Percentiles rank a stretch among this genome's conserved stretches.
Conservation (phyloP, 2,329 filamentous ascomycete species). For the Scedosporium boydii region DNA sequence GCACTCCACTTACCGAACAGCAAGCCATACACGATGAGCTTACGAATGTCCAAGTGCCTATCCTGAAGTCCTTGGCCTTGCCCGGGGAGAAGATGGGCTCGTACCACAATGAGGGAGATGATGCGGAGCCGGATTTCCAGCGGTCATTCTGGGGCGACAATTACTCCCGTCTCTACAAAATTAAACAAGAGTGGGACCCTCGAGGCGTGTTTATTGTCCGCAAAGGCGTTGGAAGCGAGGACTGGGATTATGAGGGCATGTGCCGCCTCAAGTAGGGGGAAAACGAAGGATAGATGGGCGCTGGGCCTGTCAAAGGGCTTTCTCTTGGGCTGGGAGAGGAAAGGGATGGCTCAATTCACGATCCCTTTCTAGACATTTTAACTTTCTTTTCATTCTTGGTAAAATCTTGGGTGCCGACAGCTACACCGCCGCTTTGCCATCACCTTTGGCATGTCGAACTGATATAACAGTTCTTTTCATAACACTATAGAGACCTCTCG, state of each 20-base stretch:
- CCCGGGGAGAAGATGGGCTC: conserved; percentile 21
- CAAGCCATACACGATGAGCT: conserved; percentile 26
- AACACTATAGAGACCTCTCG: no score
- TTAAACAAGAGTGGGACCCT: conserved; percentile 35
- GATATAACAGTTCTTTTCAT: no score
- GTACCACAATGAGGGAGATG: conserved; percentile 23
- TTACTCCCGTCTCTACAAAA: conserved; percentile 20
- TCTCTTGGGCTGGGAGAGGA: no score
- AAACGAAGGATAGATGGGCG: no score
- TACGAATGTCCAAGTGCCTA: conserved; percentile 23
- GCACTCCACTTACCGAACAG: conserved; percentile 18
- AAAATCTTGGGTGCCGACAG: no score
- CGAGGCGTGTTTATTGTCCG: conserved; percentile 27
- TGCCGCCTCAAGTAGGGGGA: conserved; percentile 1
- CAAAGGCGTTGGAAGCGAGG: conserved; percentile 26
- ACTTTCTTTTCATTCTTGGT: no score
- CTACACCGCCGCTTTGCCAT: no score
- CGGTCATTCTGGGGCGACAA: conserved; percentile 26
- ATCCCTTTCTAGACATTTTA: no score
- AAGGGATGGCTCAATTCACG: no score
- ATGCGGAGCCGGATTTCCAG: conserved; percentile 29
- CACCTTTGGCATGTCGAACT: no score
- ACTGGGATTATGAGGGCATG: conserved; percentile 19
- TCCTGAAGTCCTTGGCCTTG: conserved; percentile 24
- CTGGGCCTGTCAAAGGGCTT: no score